Evolutionary conservation across 148 eudicot genomes (phyloP).

Genomic region (Cornus florida): DNA sequence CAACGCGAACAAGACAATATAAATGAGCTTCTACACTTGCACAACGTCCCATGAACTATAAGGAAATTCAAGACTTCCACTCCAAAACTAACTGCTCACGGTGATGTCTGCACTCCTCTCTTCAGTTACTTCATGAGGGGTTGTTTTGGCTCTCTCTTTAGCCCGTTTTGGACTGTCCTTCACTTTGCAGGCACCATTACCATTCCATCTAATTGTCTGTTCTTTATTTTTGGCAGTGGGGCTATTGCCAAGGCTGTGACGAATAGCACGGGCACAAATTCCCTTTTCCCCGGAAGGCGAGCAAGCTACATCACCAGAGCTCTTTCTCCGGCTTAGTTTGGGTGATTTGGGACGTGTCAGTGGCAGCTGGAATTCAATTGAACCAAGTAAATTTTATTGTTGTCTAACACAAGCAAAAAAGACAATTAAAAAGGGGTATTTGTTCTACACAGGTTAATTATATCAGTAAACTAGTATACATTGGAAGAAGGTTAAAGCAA

Average conservation of each 20-base stretch:
- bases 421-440: neutral
- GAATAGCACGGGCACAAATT: slow-evolving; percentile 30
- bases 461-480: too few species aligned
- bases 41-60: slow-evolving; percentile 11
- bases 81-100: slow-evolving; percentile 31
- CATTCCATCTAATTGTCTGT: slow-evolving; percentile 16
- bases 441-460: too few species aligned
- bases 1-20: slow-evolving; percentile 12
- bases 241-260: slow-evolving; percentile 70
- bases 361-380: slow-evolving; percentile 39
- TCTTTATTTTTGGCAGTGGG: slow-evolving; percentile 51
- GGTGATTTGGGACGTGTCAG: slow-evolving; percentile 89
- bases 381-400: neutral
- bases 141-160: slow-evolving; percentile 36
- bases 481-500: too few species aligned
- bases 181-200: slow-evolving; percentile 11
- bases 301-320: slow-evolving; percentile 58
- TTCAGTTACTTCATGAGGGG: slow-evolving; percentile 39
- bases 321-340: slow-evolving; percentile 79
- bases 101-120: slow-evolving; percentile 44
- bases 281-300: slow-evolving; percentile 48
- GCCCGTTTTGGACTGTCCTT: slow-evolving; percentile 40
- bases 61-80: slow-evolving; percentile 19
- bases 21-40: neutral
- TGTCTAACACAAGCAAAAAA: neutral